These are phyloP conservation scores for Kwoniella sp. DNA, from an alignment of 768 basidiomycete species.

Conservation along the genomic window DNA sequence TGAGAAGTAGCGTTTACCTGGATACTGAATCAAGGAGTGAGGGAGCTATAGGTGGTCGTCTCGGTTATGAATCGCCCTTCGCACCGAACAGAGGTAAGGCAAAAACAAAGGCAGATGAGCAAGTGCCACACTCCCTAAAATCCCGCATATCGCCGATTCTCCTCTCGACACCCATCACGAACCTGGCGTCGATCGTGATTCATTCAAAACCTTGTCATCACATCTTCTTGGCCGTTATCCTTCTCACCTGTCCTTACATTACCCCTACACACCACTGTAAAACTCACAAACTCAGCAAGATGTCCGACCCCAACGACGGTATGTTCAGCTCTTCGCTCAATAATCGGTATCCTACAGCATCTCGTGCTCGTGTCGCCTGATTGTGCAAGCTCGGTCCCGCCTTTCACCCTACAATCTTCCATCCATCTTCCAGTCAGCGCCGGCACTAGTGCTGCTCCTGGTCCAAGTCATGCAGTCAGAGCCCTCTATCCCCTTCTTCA, in stretches of 20 bases:
- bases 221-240: neutral
- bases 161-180: neutral
- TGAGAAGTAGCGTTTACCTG: neutral
- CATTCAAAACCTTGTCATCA: neutral
- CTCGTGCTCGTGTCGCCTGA: neutral
- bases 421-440: neutral
- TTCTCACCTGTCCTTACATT: neutral
- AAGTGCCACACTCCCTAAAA: neutral
- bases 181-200: too few relatives aligned
- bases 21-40: slow-evolving; percentile 3
- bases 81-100: too few relatives aligned
- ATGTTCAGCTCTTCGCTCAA: slow-evolving; percentile 29
- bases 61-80: neutral
- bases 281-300: slow-evolving; percentile 25
- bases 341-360: slow-evolving; percentile 4
- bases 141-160: neutral
- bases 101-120: too few relatives aligned
- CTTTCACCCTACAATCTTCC: neutral
- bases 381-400: neutral
- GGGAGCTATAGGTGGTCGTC: too few relatives aligned
- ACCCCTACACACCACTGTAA: slow-evolving; percentile 1
- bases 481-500: too few relatives aligned
- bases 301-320: slow-evolving; percentile 56
- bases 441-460: too few relatives aligned
- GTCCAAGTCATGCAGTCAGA: too few relatives aligned